A percentile compares a stretch with the other conserved stretches of the same genome.
phyloP scores from a whole-genome alignment of 345 rosid genomes.

The Pistacia vera region DNA sequence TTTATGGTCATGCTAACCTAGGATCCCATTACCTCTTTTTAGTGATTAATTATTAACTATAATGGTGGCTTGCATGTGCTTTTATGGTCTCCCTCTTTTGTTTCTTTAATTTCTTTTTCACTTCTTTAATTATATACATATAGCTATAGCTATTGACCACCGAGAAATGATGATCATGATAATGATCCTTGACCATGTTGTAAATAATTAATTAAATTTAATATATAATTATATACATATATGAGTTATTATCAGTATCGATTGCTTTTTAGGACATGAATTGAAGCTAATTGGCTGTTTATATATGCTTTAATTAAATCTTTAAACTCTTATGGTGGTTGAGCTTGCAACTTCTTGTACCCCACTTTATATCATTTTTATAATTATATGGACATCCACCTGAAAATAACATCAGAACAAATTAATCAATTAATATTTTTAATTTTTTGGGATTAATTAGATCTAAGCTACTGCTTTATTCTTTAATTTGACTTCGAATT shows the following conservation, averaged over 20 bases:
- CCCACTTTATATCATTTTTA: neutral
- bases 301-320: neutral
- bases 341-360: neutral
- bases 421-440: neutral
- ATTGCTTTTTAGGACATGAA: too few species aligned
- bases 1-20: conserved; percentile 41
- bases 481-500: neutral
- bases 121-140: too few species aligned
- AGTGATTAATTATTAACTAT: neutral
- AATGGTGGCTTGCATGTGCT: conserved; percentile 13
- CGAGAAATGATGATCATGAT: neutral
- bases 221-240: neutral
- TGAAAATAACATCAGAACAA: conserved; percentile 16
- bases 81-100: conserved; percentile 8
- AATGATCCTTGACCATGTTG: conserved; percentile 15
- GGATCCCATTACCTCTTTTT: neutral
- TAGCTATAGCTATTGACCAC: neutral
- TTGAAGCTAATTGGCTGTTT: neutral
- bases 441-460: neutral
- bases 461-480: neutral
- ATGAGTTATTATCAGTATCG: neutral
- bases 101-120: neutral
- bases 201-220: neutral
- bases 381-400: neutral
- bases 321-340: neutral